Base-by-base conservation (phyloP, 2,329 filamentous ascomycete species). In the Pseudocercospora eumusae region DNA sequence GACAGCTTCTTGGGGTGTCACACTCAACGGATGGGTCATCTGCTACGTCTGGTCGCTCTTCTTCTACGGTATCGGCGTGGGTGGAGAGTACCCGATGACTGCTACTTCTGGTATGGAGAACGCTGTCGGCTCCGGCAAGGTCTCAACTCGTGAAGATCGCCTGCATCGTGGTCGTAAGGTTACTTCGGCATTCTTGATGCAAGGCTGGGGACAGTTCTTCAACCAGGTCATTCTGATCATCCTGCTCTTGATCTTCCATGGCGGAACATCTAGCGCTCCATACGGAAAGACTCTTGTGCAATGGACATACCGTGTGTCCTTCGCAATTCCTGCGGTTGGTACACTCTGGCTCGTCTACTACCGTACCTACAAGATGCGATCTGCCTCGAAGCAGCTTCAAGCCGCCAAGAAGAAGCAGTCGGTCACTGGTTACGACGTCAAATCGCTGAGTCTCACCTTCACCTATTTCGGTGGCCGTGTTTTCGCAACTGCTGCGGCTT, bases 271-370 rank as follows among this genome's bases (percentile, higher is more conserved):
- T 54, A 84, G 86, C 69, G 86, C 90, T 21, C 92, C 92, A 2
- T 97, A 97, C 81, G 88, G 86, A 62, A 77, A 83, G 64, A 82
- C 87, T n/a, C 82, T 90, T 9, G 88, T 89, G 1, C 93, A 97
- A 79, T 96, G 89, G 85, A 91, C 91, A 9, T 97, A 93, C 86
- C 91, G 93, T 64, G 79, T 98, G 57, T 96, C 91, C 2, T 98
- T 98, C 74, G 92, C 91, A 55, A 87, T 97, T 69, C 93, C 93
- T 5, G 93, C 93, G 49, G 83, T 93, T 53, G 93, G 93, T 60
- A 97, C 93, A 1, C 83, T 96, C 44, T 96, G 93, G 92, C 88
- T 98, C 23, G 88, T 93, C 72, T 98, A 97, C 85, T 96, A 95
- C 83, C 90, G 93, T 85, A 89, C 87, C 74, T 97, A 87, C 83